A percentile compares a stretch with the other conserved stretches of the same genome.
These are phyloP conservation scores for Thelephora terrestris DNA, from an alignment of 1,284 basidiomycete species.

Conservation along the genomic window DNA sequence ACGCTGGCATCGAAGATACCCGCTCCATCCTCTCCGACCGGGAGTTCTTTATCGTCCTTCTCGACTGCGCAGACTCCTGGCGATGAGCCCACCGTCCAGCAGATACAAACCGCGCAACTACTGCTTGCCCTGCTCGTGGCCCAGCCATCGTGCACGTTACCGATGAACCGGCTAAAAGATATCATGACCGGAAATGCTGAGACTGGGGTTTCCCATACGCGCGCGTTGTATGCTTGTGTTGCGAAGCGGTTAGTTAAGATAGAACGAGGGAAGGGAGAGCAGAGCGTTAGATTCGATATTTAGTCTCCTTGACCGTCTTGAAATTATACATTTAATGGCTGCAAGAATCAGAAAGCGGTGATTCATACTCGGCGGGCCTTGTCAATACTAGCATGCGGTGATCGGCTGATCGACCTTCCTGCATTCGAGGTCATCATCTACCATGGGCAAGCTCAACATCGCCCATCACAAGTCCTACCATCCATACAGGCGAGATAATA, in stretches of 20 bases:
- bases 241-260: slow-evolving; percentile 67
- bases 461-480: slow-evolving; percentile 89
- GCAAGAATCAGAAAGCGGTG: too few relatives aligned
- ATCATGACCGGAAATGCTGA: slow-evolving; percentile 29
- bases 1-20: slow-evolving; percentile 25
- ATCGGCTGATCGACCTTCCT: background rate
- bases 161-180: slow-evolving; percentile 54
- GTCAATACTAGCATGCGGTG: too few relatives aligned
- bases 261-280: slow-evolving; percentile 60
- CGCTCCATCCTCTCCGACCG: slow-evolving; percentile 30
- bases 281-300: slow-evolving; percentile 59
- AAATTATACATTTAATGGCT: too few relatives aligned
- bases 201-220: slow-evolving; percentile 31
- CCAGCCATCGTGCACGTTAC: slow-evolving; percentile 42
- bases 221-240: slow-evolving; percentile 56
- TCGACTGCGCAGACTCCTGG: slow-evolving; percentile 21
- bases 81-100: slow-evolving; percentile 40
- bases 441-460: slow-evolving; percentile 76
- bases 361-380: too few relatives aligned
- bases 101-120: slow-evolving; percentile 59
- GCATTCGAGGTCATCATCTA: slow-evolving; percentile 1
- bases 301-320: slow-evolving; percentile 14
- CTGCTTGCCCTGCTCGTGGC: slow-evolving; percentile 43
- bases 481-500: slow-evolving; percentile 76
- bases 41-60: slow-evolving; percentile 34